Evolutionary conservation across 2,329 filamentous ascomycete species (phyloP), one percentile per base, ranked within the genome.

Genomic region (Clonostachys byssicola): DNA sequence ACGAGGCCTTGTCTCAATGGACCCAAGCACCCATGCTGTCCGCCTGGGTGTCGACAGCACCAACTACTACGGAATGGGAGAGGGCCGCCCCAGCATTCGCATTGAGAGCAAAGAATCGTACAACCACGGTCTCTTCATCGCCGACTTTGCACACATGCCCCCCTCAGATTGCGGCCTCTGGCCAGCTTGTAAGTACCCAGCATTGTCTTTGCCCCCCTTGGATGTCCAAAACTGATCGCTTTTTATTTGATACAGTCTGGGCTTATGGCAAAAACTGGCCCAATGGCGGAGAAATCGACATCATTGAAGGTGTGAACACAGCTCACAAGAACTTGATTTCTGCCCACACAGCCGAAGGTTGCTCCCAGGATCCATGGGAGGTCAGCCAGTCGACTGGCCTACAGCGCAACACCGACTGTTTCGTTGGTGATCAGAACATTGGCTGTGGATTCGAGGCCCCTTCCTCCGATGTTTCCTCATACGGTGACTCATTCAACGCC

Each of bases 101-200:
- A 64, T 91, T 12, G 79, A 81, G 40, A 88, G 83, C 64, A 84
- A 80, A 46, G 72, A 78, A 44, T 64, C 71, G 5, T 91, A 83
- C 61, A 79, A 74, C 33, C 74, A 83, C 54, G 86, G 85, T 1
- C 75, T 90, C 10, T 81, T 90, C 55, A 82, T 91, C 44, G 73
- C 86, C 18, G 87, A 91, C 60, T 77, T 90, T 45, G 72, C 73
- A 16, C 86, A 91, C 55, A 90, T 91, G 85, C 86, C 88, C 4
- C 75, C 74, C 2, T 81, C 82, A 3, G 71, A 80, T 44, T 91
- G 88, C 54, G 88, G 87, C 18, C 75, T 81, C 18, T 90, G 87
- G 86, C 86, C 87, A 46, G 83, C 86, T 64, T 88, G 77, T 83
- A 68, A 62, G 68, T 64, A 16, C 17, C 9, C n/a, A 10, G 23